These are phyloP conservation scores for Aspergillus arachidicola DNA, from an alignment of 2,329 filamentous ascomycete species.

Conservation along the genomic window DNA sequence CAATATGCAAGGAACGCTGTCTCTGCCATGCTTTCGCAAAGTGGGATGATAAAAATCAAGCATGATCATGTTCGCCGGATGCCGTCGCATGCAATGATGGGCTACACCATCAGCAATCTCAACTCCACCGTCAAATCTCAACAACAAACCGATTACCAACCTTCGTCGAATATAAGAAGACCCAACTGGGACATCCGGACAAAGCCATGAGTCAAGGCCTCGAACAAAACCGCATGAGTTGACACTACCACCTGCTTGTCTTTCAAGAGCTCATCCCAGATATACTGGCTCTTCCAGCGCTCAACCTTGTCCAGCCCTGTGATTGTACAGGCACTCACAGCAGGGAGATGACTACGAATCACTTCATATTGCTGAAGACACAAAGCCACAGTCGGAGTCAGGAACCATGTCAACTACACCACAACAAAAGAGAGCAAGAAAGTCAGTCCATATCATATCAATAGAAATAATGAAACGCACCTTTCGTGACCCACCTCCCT, in stretches of 20 bases:
- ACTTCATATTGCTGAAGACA: constrained; percentile 67
- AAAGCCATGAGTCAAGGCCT: constrained; percentile 76
- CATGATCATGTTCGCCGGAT: constrained; percentile 73
- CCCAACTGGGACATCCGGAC: constrained; percentile 65
- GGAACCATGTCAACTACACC: constrained; percentile 65
- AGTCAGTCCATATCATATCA: not conserved
- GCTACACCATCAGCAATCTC: constrained; percentile 46
- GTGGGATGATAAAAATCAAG: constrained; percentile 65
- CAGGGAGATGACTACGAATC: constrained; percentile 62
- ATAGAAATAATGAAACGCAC: constrained; percentile 42
- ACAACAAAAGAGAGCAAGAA: not conserved
- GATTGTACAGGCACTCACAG: constrained; percentile 62
- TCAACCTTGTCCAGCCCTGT: constrained; percentile 71
- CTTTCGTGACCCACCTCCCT: constrained; percentile 56
- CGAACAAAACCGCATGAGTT: constrained; percentile 72
- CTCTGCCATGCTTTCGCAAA: constrained; percentile 33
- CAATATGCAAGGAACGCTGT: constrained; percentile 65
- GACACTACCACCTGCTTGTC: constrained; percentile 74
- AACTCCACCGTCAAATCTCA: not conserved
- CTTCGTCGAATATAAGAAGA: constrained; percentile 82
- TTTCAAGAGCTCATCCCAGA: constrained; percentile 68
- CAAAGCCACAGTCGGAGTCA: constrained; percentile 69
- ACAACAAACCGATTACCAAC: constrained; percentile 45
- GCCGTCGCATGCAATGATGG: constrained; percentile 70
- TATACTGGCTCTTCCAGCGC: constrained; percentile 67